Evolutionary conservation across 257 asterid genomes (phyloP).

Genomic region (Primulina eburnea): DNA sequence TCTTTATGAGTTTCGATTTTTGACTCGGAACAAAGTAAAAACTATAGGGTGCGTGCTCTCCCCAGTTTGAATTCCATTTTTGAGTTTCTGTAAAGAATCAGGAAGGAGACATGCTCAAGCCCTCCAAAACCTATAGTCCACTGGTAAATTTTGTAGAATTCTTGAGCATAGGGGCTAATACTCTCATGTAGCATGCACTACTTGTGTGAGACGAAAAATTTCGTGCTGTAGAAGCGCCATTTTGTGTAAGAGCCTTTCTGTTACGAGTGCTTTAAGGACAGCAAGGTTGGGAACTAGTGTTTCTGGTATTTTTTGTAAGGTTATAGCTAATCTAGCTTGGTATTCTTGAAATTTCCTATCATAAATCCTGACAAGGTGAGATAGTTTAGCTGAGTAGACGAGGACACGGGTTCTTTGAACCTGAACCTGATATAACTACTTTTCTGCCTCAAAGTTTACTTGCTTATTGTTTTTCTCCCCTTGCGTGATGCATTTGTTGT

Average conservation of each 20-base stretch:
- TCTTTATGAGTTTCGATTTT: not conserved
- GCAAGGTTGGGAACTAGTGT: not conserved
- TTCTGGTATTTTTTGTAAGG: not conserved
- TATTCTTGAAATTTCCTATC: not conserved
- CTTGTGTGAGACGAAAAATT: not conserved
- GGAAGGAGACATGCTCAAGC: not conserved
- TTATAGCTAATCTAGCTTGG: not conserved
- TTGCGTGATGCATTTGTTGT: not conserved
- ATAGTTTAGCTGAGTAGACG: no score
- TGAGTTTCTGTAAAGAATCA: not conserved
- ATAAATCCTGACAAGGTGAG: not conserved
- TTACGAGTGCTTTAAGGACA: not conserved
- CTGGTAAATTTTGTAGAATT: not conserved
- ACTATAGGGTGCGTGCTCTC: conserved; percentile 3
- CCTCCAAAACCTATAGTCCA: no score
- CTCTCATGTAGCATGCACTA: not conserved
- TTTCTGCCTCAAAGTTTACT: not conserved
- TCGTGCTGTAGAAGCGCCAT: not conserved
- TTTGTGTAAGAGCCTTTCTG: not conserved
- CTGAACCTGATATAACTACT: not conserved
- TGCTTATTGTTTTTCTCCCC: not conserved
- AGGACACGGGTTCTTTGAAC: not conserved
- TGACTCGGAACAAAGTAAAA: not conserved
- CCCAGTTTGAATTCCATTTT: not conserved
- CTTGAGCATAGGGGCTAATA: not conserved